These are phyloP conservation scores for Coccinonectria pachysandricola DNA, from an alignment of 2,329 filamentous ascomycete genomes.

Conservation along the genomic window DNA sequence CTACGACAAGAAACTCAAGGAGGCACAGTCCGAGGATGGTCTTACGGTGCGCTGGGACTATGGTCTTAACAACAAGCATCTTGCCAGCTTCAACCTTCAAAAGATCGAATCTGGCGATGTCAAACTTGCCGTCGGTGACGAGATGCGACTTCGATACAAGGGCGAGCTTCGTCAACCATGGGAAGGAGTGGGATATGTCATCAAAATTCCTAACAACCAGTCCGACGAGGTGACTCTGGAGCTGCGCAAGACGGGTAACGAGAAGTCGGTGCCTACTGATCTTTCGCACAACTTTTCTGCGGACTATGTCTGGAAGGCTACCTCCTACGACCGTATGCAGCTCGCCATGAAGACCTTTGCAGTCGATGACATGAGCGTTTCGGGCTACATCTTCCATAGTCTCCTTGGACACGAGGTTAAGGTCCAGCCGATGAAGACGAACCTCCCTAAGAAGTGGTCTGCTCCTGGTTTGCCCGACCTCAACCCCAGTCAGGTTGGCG, in stretches of 20 bases:
- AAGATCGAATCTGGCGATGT: constrained; percentile 97
- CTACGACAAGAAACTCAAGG: constrained; percentile 97
- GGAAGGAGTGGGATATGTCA: constrained; percentile 97
- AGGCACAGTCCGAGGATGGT: constrained; percentile 95
- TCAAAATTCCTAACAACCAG: constrained; percentile 99
- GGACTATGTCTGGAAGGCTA: constrained; percentile 99
- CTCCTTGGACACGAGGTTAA: constrained; percentile 92
- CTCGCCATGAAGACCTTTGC: constrained; percentile 99
- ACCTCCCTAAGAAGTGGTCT: constrained; percentile 92
- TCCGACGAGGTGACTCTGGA: constrained; percentile 96
- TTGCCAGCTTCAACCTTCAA: constrained; percentile 88
- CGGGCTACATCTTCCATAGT: constrained; percentile 97
- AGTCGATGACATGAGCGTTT: constrained; percentile 95
- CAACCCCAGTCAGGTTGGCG: constrained; percentile 90
- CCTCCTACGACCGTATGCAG: constrained; percentile 98
- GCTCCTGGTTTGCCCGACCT: constrained; percentile 89
- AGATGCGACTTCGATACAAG: constrained; percentile 95
- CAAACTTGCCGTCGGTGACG: constrained; percentile 93
- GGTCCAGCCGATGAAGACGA: constrained; percentile 88
- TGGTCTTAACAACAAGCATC: constrained; percentile 92
- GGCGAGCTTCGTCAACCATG: constrained; percentile 85
- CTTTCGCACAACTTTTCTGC: constrained; percentile 97
- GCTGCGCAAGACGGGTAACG: constrained; percentile 84
- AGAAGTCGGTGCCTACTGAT: constrained; percentile 91
- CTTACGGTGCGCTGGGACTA: constrained; percentile 89